phyloP scores from a whole-genome alignment of 2,329 filamentous ascomycete genomes.

The Sporothrix inflata region DNA sequence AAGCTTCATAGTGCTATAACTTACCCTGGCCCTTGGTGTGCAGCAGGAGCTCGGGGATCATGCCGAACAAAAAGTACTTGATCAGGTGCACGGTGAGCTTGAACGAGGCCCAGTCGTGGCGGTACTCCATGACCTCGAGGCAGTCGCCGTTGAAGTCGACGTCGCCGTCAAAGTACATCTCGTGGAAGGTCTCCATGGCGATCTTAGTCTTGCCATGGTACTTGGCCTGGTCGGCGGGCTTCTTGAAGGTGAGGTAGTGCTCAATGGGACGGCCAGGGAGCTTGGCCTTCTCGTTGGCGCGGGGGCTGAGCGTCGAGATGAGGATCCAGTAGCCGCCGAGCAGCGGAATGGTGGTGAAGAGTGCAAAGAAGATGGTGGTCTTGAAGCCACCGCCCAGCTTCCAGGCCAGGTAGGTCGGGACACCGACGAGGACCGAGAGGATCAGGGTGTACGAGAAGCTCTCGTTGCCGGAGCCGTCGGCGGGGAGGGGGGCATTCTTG shows the following conservation, averaged over 20 bases:
- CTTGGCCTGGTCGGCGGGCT: conserved; percentile 61
- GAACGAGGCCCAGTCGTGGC: conserved; percentile 89
- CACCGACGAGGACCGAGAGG: conserved; percentile 66
- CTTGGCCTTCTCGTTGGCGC: conserved; percentile 89
- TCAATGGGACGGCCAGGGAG: conserved; percentile 86
- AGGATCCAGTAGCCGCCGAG: conserved; percentile 81
- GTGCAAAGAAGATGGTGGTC: conserved; percentile 82
- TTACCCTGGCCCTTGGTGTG: conserved; percentile 36
- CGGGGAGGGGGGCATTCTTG: conserved; percentile 91
- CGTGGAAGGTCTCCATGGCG: conserved; percentile 90
- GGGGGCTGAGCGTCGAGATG: conserved; percentile 78
- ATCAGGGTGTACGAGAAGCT: conserved; percentile 85
- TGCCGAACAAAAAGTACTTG: conserved; percentile 35
- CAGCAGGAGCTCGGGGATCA: conserved; percentile 35
- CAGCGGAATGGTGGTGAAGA: conserved; percentile 79
- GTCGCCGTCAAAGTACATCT: conserved; percentile 96
- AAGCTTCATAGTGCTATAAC: no score
- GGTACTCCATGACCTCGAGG: conserved; percentile 86
- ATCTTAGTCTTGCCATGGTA: conserved; percentile 81
- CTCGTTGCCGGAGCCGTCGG: conserved; percentile 81
- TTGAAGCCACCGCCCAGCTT: conserved; percentile 83
- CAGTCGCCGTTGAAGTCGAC: conserved; percentile 95
- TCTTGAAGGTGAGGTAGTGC: conserved; percentile 85
- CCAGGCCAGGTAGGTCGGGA: conserved; percentile 81
- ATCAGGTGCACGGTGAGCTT: conserved; percentile 48